Base-by-base conservation (phyloP, 129 eudicot species). In the Artemisia argyi region DNA sequence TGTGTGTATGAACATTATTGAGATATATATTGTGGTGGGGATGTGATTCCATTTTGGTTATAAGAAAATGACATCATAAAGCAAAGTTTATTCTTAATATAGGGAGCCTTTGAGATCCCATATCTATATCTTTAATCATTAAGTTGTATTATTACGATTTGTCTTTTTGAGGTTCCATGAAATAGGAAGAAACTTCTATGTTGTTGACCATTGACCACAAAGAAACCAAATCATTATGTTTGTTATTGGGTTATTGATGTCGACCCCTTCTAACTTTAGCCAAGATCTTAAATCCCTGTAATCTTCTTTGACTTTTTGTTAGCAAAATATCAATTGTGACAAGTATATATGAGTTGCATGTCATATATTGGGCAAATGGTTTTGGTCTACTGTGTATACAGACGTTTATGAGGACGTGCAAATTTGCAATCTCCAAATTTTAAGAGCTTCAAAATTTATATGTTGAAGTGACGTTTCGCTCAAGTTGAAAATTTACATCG, bases 111-210 rank as follows among this genome's bases (percentile, higher is more conserved):
- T 49, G 44, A 71, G 69, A 61, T 61, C 61, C 20, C 69, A 73
- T 26, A 73, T 73, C 77, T 73, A 73, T 26, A 73, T 73, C 77
- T 73, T 73, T 49, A 61, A 73, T 73, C 77, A 73, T 16, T 35
- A 50, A 73, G 52, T 30, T 61, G 30, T 49, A 73, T 73, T 61
- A 71, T 49, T 61, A 16, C 17, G 14, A 30, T 16, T 73, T 72
- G 61, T 61, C 61, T 48, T 63, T 20, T 28, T 51, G 39, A 12
- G 52, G 47, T 22, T 70, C 76, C 47, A 19, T 47, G 8, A 54
- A 57, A 57, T 42, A 56, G 24, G 75, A 71, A 60, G 68, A 60
- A 59, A 59, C 67, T 72, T 60, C 28, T 59, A 55, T 60, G 24
- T 72, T 59, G 16, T 47, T 72, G 68, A 59, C 60, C 61, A 61